Conservation (phyloP, 2,329 filamentous ascomycete species). For the Alternaria consortialis region DNA sequence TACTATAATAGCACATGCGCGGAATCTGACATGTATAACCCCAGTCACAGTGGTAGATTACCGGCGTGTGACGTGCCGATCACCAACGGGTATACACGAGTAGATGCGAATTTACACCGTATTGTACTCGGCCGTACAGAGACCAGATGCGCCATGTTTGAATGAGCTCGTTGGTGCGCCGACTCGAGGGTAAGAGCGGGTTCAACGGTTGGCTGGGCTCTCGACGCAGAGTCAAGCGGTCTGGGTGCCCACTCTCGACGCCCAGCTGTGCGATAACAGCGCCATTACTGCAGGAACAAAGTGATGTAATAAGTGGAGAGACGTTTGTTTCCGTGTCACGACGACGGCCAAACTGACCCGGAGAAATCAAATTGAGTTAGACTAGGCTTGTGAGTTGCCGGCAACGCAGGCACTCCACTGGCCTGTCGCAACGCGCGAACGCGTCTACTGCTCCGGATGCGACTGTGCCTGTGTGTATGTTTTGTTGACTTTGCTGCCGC, state of each 20-base stretch:
- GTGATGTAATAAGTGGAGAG: slow-evolving; percentile 53
- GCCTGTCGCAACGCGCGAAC: slow-evolving; percentile 38
- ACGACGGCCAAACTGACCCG: slow-evolving; percentile 46
- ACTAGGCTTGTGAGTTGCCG: slow-evolving; percentile 46
- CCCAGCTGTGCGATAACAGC: slow-evolving; percentile 12
- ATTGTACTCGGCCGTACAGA: neutral
- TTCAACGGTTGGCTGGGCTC: slow-evolving; percentile 20
- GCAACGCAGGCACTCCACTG: slow-evolving; percentile 50
- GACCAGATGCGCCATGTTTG: neutral
- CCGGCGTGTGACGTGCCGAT: slow-evolving; percentile 8
- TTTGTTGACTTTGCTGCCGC: slow-evolving; percentile 5
- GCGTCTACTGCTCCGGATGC: slow-evolving; percentile 23
- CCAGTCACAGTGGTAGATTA: slow-evolving; percentile 8
- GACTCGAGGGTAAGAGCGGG: slow-evolving; percentile 21
- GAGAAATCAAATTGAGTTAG: slow-evolving; percentile 46
- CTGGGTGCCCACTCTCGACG: slow-evolving; percentile 25
- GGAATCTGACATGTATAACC: slow-evolving; percentile 1
- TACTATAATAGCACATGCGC: neutral
- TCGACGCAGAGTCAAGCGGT: slow-evolving; percentile 27
- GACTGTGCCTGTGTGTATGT: slow-evolving; percentile 6
- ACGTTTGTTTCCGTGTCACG: slow-evolving; percentile 48
- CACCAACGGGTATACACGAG: neutral
- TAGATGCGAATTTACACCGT: neutral
- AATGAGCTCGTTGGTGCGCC: slow-evolving; percentile 3
- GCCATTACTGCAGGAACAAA: slow-evolving; percentile 28